Conservation (phyloP, 257 asterid genomes). For the Echium plantagineum region DNA sequence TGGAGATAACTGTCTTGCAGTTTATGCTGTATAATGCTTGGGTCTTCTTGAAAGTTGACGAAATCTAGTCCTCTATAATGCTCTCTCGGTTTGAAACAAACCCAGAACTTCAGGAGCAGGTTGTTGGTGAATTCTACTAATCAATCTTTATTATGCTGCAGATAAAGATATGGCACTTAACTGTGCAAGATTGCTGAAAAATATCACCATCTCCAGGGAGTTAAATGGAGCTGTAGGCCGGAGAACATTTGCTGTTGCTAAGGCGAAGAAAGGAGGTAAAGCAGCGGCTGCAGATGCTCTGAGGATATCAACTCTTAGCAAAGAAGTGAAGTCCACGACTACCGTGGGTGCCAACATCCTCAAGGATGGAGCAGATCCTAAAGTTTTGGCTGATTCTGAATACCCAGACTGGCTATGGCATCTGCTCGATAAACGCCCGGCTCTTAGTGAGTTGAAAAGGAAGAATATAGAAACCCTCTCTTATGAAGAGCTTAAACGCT, state of each 20-base stretch:
- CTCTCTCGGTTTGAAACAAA: too few relatives aligned
- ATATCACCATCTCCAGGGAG: conserved; percentile 27
- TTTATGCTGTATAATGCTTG: too few relatives aligned
- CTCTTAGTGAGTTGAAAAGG: conserved; percentile 87
- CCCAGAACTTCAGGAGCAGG: too few relatives aligned
- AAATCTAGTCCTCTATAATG: too few relatives aligned
- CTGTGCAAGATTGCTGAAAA: conserved; percentile 31
- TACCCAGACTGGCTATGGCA: conserved; percentile 42
- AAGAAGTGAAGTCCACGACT: conserved; percentile 85
- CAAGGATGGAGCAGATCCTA: conserved; percentile 85
- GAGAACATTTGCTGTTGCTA: conserved; percentile 71
- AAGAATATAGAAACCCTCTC: conserved; percentile 47
- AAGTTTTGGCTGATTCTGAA: conserved; percentile 66
- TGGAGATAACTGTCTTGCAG: too few relatives aligned
- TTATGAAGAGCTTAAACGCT: conserved; percentile 68
- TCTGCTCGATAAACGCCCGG: conserved; percentile 57
- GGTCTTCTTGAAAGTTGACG: too few relatives aligned
- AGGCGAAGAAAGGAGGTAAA: conserved; percentile 77
- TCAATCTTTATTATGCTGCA: conserved; percentile 20
- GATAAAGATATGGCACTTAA: conserved; percentile 30
- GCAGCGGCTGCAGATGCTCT: conserved; percentile 72
- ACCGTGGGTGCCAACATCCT: conserved; percentile 70
- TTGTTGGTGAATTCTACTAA: not conserved
- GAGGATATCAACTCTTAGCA: conserved; percentile 58
- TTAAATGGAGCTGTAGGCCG: conserved; percentile 28